Evolutionary conservation across 495 filamentous ascomycete species (phyloP).

Genomic region (Xylaria castorea): DNA sequence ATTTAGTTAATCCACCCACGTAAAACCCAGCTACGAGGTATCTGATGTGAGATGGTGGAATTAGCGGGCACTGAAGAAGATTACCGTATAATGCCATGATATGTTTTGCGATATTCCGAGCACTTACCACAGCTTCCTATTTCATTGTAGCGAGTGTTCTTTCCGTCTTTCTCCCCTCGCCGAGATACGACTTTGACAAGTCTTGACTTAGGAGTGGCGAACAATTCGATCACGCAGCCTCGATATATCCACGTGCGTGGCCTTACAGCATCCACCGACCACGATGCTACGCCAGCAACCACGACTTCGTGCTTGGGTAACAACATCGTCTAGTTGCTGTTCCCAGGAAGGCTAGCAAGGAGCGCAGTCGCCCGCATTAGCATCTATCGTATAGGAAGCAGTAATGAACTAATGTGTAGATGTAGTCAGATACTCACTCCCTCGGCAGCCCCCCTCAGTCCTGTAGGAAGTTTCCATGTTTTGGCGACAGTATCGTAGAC

Average conservation of each 20-base stretch:
- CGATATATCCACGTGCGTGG: conserved; percentile 56
- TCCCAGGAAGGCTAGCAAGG: conserved; percentile 56
- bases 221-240: conserved; percentile 44
- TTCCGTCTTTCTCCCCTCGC: neutral
- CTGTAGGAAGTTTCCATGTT: conserved; percentile 57
- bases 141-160: neutral
- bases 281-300: conserved; percentile 60
- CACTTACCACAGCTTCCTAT: neutral
- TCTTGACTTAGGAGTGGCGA: neutral
- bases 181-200: neutral
- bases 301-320: conserved; percentile 61
- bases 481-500: conserved; percentile 68
- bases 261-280: conserved; percentile 69
- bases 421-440: conserved; percentile 20
- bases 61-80: neutral
- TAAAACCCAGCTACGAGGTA: too few species aligned
- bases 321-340: conserved; percentile 58
- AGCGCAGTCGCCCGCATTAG: neutral
- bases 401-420: neutral
- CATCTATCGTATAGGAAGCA: neutral
- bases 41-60: conserved; percentile 11
- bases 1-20: too few species aligned
- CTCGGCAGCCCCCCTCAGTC: conserved; percentile 28
- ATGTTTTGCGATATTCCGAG: neutral
- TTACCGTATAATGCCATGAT: neutral